Conservation (phyloP, 768 basidiomycete genomes). For the Paxillus rubicundulus region DNA sequence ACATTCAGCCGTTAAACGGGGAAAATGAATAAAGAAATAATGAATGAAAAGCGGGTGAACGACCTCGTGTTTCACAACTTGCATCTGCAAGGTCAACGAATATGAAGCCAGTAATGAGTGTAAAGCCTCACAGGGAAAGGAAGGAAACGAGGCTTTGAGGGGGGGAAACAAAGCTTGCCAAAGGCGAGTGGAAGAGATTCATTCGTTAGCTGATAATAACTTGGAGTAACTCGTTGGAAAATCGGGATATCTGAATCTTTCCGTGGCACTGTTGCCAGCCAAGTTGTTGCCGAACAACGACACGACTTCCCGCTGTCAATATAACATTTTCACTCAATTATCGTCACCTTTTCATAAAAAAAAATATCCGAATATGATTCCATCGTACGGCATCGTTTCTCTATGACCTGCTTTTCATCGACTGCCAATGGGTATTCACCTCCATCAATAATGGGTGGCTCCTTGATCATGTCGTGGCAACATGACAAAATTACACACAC, state of each 20-base stretch:
- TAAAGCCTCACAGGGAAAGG: background rate
- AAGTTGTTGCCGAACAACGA: background rate
- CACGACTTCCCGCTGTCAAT: background rate
- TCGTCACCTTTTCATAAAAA: background rate
- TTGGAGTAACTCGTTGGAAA: background rate
- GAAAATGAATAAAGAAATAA: slow-evolving; percentile 25
- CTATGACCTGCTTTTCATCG: background rate
- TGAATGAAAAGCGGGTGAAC: slow-evolving; percentile 15
- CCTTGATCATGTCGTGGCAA: background rate
- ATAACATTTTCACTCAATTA: background rate
- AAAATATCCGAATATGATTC: background rate
- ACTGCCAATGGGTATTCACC: background rate
- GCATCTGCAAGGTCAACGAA: slow-evolving; percentile 7
- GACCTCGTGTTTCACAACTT: slow-evolving; percentile 16
- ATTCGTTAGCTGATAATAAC: slow-evolving; percentile 2
- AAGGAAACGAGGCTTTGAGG: slow-evolving; percentile 4
- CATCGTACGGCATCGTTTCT: background rate
- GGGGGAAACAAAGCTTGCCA: slow-evolving; percentile 4
- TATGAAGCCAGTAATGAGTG: background rate
- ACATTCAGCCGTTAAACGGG: slow-evolving; percentile 20
- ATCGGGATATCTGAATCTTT: background rate
- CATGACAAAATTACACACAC: slow-evolving; percentile 1
- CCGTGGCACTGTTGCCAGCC: background rate
- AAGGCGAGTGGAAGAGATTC: background rate
- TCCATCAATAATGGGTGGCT: background rate